Evolutionary conservation across 2,329 filamentous ascomycete genomes (phyloP).

Genomic region (Alternaria sp.): DNA sequence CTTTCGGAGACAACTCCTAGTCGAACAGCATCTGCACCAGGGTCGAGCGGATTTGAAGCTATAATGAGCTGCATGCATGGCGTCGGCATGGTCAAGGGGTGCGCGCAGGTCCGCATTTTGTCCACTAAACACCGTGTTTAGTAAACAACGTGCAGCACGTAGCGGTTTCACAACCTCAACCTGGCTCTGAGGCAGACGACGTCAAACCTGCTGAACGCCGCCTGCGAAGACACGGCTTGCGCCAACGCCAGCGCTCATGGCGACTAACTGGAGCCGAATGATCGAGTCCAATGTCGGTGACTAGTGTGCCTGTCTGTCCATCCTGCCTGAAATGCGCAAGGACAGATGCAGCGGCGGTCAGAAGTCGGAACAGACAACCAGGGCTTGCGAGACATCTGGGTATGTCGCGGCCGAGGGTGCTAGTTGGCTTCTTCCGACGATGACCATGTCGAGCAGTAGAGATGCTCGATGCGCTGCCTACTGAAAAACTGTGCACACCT

Average conservation of each 20-base stretch:
- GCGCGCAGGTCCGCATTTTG: neutral
- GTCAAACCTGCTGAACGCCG: neutral
- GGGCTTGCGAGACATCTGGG: too few relatives aligned
- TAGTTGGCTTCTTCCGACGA: neutral
- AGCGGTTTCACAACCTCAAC: conserved; percentile 1
- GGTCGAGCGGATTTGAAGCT: neutral
- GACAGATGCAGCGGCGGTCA: neutral
- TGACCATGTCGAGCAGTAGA: neutral
- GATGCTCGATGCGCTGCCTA: neutral
- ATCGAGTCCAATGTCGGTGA: neutral
- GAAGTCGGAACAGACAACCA: neutral
- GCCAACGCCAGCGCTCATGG: neutral
- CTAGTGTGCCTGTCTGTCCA: neutral
- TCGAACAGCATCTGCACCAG: neutral
- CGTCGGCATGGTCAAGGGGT: neutral
- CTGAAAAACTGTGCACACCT: neutral
- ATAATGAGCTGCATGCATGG: neutral
- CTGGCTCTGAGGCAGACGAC: neutral
- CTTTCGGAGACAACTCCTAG: conserved; percentile 3
- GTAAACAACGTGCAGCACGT: neutral
- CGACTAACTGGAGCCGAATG: neutral
- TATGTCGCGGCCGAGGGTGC: neutral
- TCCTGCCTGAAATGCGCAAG: neutral
- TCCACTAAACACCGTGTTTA: neutral
- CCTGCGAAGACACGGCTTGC: neutral